These are phyloP conservation scores for Apiospora saccharicola DNA, from an alignment of 2,329 filamentous ascomycete genomes.

Conservation along the genomic window DNA sequence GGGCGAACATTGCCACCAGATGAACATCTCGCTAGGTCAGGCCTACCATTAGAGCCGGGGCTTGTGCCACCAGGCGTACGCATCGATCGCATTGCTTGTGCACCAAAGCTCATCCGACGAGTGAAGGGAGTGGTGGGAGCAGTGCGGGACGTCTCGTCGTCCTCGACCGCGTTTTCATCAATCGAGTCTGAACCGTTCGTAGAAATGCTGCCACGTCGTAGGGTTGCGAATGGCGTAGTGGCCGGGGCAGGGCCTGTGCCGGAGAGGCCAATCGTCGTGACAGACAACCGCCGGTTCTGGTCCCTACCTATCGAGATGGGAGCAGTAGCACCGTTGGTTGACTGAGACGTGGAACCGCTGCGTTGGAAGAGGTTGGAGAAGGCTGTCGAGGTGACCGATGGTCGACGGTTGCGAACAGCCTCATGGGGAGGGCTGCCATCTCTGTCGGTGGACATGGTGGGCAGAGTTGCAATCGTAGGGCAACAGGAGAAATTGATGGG, in stretches of 20 bases:
- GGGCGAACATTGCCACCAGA: conserved; percentile 38
- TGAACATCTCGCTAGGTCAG: conserved; percentile 39
- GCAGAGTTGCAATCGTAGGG: neutral
- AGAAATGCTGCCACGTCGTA: conserved; percentile 73
- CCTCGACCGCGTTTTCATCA: conserved; percentile 78
- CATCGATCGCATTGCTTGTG: conserved; percentile 77
- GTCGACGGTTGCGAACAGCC: conserved; percentile 52
- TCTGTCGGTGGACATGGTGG: conserved; percentile 42
- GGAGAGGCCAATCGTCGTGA: conserved; percentile 77
- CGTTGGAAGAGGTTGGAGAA: conserved; percentile 67
- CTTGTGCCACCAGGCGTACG: conserved; percentile 65
- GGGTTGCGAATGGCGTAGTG: conserved; percentile 55
- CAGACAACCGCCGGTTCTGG: conserved; percentile 74
- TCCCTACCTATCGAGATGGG: conserved; percentile 39
- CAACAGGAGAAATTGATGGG: neutral
- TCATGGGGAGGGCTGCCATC: conserved; percentile 35
- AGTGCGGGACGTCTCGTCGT: conserved; percentile 67
- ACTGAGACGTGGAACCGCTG: conserved; percentile 58
- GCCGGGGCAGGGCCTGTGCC: conserved; percentile 69
- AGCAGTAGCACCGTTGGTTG: conserved; percentile 39
- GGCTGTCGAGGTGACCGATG: conserved; percentile 64
- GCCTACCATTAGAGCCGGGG: conserved; percentile 70
- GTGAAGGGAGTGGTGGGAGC: conserved; percentile 77
- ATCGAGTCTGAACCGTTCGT: conserved; percentile 69
- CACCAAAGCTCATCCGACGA: conserved; percentile 89